phyloP scores from a whole-genome alignment of 768 basidiomycete species.

The Rhizopogon roseolus region DNA sequence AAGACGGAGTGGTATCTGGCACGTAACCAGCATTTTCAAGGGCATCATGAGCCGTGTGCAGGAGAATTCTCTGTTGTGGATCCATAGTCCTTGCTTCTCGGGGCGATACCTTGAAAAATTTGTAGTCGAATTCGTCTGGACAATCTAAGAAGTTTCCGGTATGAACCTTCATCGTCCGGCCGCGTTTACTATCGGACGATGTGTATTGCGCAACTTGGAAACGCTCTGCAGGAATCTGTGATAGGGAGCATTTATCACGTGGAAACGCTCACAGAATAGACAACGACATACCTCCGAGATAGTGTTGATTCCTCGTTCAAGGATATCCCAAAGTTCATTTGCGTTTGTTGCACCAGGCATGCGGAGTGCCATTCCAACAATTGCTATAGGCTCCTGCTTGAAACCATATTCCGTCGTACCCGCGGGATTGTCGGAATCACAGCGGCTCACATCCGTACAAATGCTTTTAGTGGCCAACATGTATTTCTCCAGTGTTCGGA shows the following conservation, averaged over 20 bases:
- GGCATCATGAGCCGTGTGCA: constrained; percentile 64
- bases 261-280: neutral
- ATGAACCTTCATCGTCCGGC: constrained; percentile 43
- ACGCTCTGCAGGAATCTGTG: constrained; percentile 57
- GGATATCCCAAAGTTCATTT: constrained; percentile 52
- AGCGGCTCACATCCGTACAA: constrained; percentile 13
- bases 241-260: neutral
- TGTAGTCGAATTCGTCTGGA: constrained; percentile 59
- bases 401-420: neutral
- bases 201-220: constrained; percentile 44
- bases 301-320: constrained; percentile 53
- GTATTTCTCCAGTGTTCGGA: constrained; percentile 33
- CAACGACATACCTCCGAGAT: constrained; percentile 43
- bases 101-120: constrained; percentile 69
- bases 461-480: constrained; percentile 18
- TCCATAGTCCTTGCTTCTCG: constrained; percentile 75
- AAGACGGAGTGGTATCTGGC: constrained; percentile 49
- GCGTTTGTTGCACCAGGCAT: constrained; percentile 45
- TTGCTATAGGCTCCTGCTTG: constrained; percentile 54
- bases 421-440: neutral
- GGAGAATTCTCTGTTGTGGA: constrained; percentile 66
- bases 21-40: constrained; percentile 70
- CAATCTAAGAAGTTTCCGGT: constrained; percentile 63
- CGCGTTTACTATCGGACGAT: constrained; percentile 15
- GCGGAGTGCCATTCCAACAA: constrained; percentile 66